Conservation (phyloP, 441 rosid species). For the Arabidopsis hybrid region DNA sequence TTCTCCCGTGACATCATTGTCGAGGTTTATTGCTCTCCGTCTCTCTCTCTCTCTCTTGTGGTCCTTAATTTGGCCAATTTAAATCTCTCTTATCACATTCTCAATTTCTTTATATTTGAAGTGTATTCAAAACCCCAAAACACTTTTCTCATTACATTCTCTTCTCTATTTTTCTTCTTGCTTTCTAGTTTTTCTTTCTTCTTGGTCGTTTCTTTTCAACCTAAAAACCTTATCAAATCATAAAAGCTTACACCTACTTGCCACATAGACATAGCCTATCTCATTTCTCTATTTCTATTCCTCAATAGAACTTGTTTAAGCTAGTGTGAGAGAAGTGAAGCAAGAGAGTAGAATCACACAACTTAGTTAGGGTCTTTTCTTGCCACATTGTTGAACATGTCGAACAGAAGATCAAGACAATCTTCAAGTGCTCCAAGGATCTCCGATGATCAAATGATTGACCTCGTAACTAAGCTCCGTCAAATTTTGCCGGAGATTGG, state of each 20-base stretch:
- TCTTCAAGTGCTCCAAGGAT: constrained; percentile 62
- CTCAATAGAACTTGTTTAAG: background rate
- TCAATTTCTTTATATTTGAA: constrained; percentile 45
- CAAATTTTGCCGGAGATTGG: constrained; percentile 90
- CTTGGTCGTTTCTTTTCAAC: constrained; percentile 22
- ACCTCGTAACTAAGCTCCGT: constrained; percentile 78
- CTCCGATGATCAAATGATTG: constrained; percentile 83
- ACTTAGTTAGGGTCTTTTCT: background rate
- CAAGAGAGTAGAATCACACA: constrained; percentile 16
- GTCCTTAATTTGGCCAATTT: constrained; percentile 68
- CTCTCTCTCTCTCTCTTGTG: constrained; percentile 49
- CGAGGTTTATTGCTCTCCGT: constrained; percentile 56
- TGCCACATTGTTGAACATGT: constrained; percentile 54
- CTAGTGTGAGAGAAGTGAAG: background rate
- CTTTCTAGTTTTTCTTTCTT: constrained; percentile 13
- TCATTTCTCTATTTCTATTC: constrained; percentile 20
- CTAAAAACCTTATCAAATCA: constrained; percentile 28
- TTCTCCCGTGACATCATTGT: constrained; percentile 75
- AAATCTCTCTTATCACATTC: constrained; percentile 63
- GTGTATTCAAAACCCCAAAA: constrained; percentile 6
- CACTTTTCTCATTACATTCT: constrained; percentile 6
- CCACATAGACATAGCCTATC: constrained; percentile 17
- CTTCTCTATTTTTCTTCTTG: constrained; percentile 26
- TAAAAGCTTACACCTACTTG: constrained; percentile 36
- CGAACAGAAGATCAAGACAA: constrained; percentile 77